Conservation (phyloP, 768 basidiomycete genomes). For the Chalciporus pseudorubinellus region DNA sequence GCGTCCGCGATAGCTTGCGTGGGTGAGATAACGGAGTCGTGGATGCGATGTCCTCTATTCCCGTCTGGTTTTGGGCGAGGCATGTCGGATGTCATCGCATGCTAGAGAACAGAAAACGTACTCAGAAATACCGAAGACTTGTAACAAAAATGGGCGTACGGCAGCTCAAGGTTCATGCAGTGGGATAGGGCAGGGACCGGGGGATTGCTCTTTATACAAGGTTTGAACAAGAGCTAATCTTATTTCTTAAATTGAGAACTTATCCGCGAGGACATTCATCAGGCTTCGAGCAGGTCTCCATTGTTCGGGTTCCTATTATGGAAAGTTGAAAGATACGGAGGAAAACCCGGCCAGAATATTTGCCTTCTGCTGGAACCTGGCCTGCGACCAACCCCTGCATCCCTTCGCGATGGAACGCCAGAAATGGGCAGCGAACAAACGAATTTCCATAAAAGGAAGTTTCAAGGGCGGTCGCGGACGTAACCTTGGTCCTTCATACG, state of each 20-base stretch:
- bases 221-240: conserved; percentile 31
- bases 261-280: conserved; percentile 21
- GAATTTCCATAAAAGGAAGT: conserved; percentile 36
- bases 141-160: conserved; percentile 36
- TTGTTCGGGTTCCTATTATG: conserved; percentile 32
- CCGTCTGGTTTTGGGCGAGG: conserved; percentile 35
- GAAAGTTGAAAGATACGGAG: conserved; percentile 34
- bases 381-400: conserved; percentile 22
- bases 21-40: conserved; percentile 40
- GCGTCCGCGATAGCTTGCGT: conserved; percentile 66
- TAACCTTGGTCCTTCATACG: conserved; percentile 27
- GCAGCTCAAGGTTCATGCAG: conserved; percentile 36
- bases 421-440: conserved; percentile 37
- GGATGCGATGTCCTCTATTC: conserved; percentile 28
- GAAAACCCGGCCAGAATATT: conserved; percentile 29
- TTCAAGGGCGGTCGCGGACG: conserved; percentile 36
- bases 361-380: conserved; percentile 35
- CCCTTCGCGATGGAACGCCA: conserved; percentile 25
- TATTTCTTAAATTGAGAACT: conserved; percentile 28
- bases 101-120: conserved; percentile 30
- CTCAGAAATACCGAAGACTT: conserved; percentile 21
- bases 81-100: conserved; percentile 37
- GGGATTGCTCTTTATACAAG: conserved; percentile 35
- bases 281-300: conserved; percentile 26
- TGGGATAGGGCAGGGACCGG: conserved; percentile 32